A percentile compares a stretch with the other conserved stretches of the same genome.
Evolutionary conservation across 768 basidiomycete species (phyloP).

Genomic region (Lactarius indigo): DNA sequence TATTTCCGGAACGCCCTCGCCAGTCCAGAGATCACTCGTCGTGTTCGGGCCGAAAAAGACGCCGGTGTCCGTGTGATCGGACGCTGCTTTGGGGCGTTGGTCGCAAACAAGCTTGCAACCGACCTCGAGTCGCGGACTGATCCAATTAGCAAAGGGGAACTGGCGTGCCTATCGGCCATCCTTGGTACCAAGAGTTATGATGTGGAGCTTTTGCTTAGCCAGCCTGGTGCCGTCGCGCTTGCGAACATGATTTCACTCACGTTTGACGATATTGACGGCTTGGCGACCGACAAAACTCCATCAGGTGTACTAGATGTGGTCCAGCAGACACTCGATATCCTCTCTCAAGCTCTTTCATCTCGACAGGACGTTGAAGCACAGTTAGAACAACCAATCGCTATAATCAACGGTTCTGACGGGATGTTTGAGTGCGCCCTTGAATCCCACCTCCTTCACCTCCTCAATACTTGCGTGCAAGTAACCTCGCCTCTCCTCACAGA

Average conservation of each 20-base stretch:
- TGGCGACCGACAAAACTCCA: not conserved
- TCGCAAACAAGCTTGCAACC: slow-evolving; percentile 1
- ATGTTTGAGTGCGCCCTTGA: not conserved
- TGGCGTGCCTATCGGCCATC: not conserved
- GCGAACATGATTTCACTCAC: not conserved
- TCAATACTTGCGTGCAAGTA: not conserved
- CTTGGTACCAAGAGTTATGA: not conserved
- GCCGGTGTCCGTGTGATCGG: not conserved
- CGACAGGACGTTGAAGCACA: not conserved
- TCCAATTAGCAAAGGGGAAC: not conserved
- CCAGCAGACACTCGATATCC: slow-evolving; percentile 4
- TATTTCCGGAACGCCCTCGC: slow-evolving; percentile 2
- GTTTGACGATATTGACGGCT: not conserved
- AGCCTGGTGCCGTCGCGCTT: not conserved
- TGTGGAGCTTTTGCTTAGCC: not conserved
- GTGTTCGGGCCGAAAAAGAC: slow-evolving; percentile 1
- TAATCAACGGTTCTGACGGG: not conserved
- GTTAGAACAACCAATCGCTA: not conserved
- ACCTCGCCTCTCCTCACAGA: not conserved
- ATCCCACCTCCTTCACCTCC: not conserved
- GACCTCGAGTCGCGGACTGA: not conserved
- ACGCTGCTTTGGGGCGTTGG: not conserved
- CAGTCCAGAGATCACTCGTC: slow-evolving; percentile 3
- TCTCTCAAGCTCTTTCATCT: not conserved
- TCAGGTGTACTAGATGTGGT: not conserved